Percentiles rank a stretch among this genome's conserved stretches.
Conservation (phyloP, 106 monocot species). For the Acanthochlamys bracteata region DNA sequence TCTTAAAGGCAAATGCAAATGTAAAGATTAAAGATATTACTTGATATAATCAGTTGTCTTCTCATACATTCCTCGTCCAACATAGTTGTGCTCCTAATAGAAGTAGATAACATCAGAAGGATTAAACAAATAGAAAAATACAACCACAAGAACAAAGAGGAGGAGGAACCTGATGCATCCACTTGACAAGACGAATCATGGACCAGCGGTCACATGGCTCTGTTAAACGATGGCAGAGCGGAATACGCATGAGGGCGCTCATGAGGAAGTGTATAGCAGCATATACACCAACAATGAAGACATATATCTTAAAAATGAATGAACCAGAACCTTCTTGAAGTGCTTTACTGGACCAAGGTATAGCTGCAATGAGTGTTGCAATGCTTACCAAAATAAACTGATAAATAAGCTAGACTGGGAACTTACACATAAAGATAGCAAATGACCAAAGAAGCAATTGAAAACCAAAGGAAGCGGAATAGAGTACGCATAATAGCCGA, state of each 20-base stretch:
- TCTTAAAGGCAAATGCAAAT: not conserved
- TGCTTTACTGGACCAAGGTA: constrained; percentile 47
- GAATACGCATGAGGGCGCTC: constrained; percentile 55
- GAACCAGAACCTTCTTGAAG: constrained; percentile 57
- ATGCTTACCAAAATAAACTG: not conserved
- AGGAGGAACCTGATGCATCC: constrained; percentile 79
- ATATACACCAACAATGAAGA: constrained; percentile 69
- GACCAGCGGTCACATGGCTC: constrained; percentile 68
- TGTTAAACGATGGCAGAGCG: constrained; percentile 50
- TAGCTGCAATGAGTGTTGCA: not conserved
- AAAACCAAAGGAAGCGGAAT: constrained; percentile 81
- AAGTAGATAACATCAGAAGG: not conserved
- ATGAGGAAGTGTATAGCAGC: constrained; percentile 56
- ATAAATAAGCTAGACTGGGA: not conserved
- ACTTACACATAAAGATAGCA: constrained; percentile 86
- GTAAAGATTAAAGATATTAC: constrained; percentile 19
- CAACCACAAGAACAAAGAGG: too few relatives aligned
- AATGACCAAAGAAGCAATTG: constrained; percentile 39
- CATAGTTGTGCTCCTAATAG: constrained; percentile 79
- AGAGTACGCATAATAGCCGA: constrained; percentile 66
- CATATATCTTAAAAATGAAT: constrained; percentile 70
- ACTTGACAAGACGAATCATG: constrained; percentile 62
- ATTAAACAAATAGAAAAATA: not conserved
- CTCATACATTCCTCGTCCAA: constrained; percentile 94
- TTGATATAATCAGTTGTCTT: constrained; percentile 69